Conservation (phyloP, 2,329 filamentous ascomycete species). For the Ceratocystis eucalypticola region DNA sequence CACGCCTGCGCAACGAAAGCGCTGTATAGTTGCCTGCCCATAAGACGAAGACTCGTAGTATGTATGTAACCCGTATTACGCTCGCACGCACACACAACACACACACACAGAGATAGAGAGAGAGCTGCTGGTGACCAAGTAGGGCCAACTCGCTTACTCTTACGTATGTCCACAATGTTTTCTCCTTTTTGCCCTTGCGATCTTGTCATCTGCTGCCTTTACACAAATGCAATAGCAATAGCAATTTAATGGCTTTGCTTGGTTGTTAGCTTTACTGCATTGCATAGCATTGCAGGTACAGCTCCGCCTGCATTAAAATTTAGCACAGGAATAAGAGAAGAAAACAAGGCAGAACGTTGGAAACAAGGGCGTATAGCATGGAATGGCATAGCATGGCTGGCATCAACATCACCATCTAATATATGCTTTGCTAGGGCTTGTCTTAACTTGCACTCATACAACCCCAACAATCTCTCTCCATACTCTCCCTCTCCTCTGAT, state of each 20-base stretch:
- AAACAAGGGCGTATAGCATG: too few species aligned
- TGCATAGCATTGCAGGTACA: background rate
- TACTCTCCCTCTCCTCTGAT: background rate
- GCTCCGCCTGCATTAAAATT: background rate
- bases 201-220: conserved; percentile 2
- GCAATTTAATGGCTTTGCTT: background rate
- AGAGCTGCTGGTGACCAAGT: too few species aligned
- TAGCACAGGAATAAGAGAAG: background rate
- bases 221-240: background rate
- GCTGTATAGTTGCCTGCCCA: too few species aligned
- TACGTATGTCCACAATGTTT: background rate
- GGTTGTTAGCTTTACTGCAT: background rate
- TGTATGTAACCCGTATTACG: background rate
- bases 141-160: background rate
- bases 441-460: too few species aligned
- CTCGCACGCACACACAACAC: background rate
- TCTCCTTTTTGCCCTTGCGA: conserved; percentile 1
- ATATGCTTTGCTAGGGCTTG: too few species aligned
- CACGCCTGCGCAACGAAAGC: too few species aligned
- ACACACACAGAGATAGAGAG: background rate
- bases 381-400: too few species aligned
- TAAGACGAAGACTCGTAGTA: background rate
- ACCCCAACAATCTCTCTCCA: background rate
- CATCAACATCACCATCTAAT: too few species aligned
- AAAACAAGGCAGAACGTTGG: background rate